Conservation (phyloP, 2,329 filamentous ascomycete species). For the Ophiostoma sp. region DNA sequence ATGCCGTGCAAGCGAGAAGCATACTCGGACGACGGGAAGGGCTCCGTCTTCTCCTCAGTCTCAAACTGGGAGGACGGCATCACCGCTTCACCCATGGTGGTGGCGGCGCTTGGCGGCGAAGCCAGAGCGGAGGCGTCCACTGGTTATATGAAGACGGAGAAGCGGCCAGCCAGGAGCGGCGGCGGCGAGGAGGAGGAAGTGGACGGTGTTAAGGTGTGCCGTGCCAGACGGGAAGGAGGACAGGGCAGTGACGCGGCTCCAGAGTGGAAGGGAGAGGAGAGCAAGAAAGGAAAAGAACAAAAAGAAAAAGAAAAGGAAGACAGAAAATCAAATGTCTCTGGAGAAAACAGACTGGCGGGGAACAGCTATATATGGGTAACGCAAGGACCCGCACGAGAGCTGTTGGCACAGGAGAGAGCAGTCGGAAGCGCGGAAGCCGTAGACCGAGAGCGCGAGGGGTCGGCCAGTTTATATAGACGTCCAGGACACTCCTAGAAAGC, state of each 20-base stretch:
- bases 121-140: not conserved
- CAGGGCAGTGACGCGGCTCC: not conserved
- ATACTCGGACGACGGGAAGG: slow-evolving; percentile 58
- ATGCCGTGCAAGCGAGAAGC: slow-evolving; percentile 51
- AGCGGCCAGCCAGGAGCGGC: slow-evolving; percentile 20
- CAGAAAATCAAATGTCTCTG: not conserved
- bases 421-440: not conserved
- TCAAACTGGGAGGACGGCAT: slow-evolving; percentile 33
- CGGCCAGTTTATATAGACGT: slow-evolving; percentile 13
- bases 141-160: not conserved
- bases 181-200: not conserved
- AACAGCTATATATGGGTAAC: not conserved
- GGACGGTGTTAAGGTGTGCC: not conserved
- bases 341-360: not conserved
- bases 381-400: not conserved
- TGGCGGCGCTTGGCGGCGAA: not conserved
- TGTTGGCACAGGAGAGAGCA: not conserved
- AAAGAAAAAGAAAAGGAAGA: not conserved
- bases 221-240: not conserved
- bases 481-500: not conserved
- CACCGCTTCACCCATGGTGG: slow-evolving; percentile 16
- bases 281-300: not conserved
- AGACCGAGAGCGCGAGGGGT: not conserved
- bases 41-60: slow-evolving; percentile 58
- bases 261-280: not conserved